Conservation (phyloP, 2,329 filamentous ascomycete species). For the Sporothrix pallida region DNA sequence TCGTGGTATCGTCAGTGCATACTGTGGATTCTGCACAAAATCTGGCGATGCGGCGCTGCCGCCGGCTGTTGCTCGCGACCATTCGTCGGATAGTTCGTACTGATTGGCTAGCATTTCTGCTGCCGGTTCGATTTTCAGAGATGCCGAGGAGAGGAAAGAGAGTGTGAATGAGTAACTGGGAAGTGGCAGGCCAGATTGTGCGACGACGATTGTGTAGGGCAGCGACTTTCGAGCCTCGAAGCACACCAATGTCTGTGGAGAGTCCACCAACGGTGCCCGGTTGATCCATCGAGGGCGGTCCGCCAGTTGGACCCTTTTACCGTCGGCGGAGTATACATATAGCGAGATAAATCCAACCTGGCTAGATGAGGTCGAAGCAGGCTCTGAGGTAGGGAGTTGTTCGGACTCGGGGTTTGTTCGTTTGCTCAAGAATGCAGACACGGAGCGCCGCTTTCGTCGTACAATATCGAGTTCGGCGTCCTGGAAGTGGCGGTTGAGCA, state of each 20-base stretch:
- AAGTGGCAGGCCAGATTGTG: constrained; percentile 75
- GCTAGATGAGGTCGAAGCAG: constrained; percentile 28
- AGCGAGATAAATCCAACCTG: constrained; percentile 80
- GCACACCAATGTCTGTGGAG: constrained; percentile 85
- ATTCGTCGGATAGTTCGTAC: constrained; percentile 66
- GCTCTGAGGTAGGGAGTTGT: neutral
- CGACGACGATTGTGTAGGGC: constrained; percentile 61
- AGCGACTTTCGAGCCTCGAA: constrained; percentile 60
- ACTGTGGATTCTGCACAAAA: constrained; percentile 90
- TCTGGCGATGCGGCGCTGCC: constrained; percentile 78
- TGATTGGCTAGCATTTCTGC: constrained; percentile 63
- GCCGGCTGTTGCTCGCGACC: constrained; percentile 81
- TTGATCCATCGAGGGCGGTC: constrained; percentile 64
- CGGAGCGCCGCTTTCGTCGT: constrained; percentile 47
- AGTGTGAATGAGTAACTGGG: constrained; percentile 83
- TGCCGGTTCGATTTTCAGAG: constrained; percentile 67
- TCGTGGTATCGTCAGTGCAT: constrained; percentile 64
- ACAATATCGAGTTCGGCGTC: constrained; percentile 67
- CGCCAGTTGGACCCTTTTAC: constrained; percentile 74
- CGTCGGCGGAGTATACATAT: constrained; percentile 72
- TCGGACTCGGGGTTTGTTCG: neutral
- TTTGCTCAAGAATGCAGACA: neutral
- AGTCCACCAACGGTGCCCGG: constrained; percentile 88
- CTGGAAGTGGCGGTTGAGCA: constrained; percentile 85
- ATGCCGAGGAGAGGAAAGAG: constrained; percentile 73